Conservation (phyloP, 202 grass and related monocot species). For the Panicum hallii region DNA sequence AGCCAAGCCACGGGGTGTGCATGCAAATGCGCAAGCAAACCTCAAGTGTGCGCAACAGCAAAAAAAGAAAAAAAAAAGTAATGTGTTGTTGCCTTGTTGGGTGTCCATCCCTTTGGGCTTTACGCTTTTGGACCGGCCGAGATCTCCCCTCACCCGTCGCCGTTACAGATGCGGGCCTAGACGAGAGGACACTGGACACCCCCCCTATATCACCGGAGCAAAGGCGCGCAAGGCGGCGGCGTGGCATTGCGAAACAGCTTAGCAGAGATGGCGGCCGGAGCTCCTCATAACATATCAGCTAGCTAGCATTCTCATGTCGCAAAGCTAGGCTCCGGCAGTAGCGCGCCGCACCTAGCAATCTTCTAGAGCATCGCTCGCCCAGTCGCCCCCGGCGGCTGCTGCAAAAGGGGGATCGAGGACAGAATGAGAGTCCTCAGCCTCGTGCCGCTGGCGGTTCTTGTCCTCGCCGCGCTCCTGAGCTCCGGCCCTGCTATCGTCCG, state of each 20-base stretch:
- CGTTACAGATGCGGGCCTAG: conserved; percentile 43
- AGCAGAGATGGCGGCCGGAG: not conserved
- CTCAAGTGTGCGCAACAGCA: not conserved
- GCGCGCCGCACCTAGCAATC: not conserved
- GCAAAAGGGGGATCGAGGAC: not conserved
- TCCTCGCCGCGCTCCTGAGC: conserved; percentile 11
- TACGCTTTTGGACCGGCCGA: conserved; percentile 65
- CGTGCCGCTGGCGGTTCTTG: conserved; percentile 23
- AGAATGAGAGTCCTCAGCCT: conserved; percentile 32
- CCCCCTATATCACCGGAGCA: conserved; percentile 44
- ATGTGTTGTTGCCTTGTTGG: conserved; percentile 48
- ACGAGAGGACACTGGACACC: no score
- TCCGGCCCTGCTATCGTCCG: conserved; percentile 12
- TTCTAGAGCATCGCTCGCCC: not conserved
- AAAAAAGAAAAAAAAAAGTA: not conserved
- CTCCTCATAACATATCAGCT: not conserved
- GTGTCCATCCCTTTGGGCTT: conserved; percentile 49
- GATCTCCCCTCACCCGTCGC: conserved; percentile 33
- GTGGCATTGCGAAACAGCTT: not conserved
- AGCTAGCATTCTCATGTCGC: not conserved
- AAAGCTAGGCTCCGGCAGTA: not conserved
- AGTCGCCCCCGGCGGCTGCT: not conserved
- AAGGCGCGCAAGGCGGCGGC: conserved; percentile 9
- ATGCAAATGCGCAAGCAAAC: not conserved
- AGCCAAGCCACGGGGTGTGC: not conserved